Conservation (phyloP, 345 rosid genomes). For the Draba incana region DNA sequence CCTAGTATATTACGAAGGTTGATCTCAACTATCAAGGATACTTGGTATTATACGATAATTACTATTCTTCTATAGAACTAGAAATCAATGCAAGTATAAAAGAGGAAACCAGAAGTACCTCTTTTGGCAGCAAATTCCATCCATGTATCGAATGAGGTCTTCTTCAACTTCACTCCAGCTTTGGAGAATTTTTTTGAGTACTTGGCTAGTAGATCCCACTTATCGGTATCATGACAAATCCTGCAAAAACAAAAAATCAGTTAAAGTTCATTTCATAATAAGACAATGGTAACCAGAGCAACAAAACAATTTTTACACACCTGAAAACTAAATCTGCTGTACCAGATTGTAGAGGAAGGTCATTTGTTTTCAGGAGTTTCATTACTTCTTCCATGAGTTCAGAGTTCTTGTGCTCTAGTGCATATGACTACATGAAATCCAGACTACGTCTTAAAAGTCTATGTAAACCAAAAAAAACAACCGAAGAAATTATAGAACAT, state of each 20-base stretch:
- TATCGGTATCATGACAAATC: slow-evolving; percentile 61
- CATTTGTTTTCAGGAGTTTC: slow-evolving; percentile 64
- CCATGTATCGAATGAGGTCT: slow-evolving; percentile 70
- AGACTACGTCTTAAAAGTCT: slow-evolving; percentile 9
- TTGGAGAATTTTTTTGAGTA: slow-evolving; percentile 61
- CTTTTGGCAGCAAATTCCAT: slow-evolving; percentile 78
- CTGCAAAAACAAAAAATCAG: slow-evolving; percentile 47
- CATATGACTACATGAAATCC: slow-evolving; percentile 54
- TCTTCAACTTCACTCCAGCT: slow-evolving; percentile 73
- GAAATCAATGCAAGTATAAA: not conserved
- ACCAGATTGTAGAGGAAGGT: slow-evolving; percentile 69
- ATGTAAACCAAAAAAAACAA: not conserved
- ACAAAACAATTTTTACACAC: slow-evolving; percentile 37
- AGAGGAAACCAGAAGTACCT: slow-evolving; percentile 45
- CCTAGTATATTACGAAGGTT: not conserved
- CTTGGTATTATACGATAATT: not conserved
- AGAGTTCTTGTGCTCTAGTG: slow-evolving; percentile 58
- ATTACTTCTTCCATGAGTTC: slow-evolving; percentile 70
- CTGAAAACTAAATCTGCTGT: slow-evolving; percentile 83
- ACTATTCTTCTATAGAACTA: not conserved
- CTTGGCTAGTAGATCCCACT: slow-evolving; percentile 69
- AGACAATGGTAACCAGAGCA: not conserved
- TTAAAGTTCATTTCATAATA: slow-evolving; percentile 18
- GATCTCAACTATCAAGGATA: not conserved
- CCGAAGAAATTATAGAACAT: not conserved